Evolutionary conservation across 495 filamentous ascomycete genomes (phyloP), one percentile per base, ranked within the genome.

Genomic region (Evernia prunastri): DNA sequence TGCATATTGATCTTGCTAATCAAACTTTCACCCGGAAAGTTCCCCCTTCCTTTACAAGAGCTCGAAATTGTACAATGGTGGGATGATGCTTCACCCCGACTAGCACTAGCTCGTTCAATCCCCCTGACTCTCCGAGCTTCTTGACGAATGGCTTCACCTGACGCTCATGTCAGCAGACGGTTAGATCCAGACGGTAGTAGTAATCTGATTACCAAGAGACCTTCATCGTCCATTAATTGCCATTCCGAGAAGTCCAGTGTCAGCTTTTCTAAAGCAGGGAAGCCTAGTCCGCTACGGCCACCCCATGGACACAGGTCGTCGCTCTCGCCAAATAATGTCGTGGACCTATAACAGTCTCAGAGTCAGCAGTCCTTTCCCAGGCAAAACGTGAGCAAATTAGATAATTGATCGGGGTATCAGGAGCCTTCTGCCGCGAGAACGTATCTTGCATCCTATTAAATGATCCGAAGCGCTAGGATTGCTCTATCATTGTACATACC

Each of bases 101-200:
- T 23, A 68, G 45, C 25, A 58, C 29, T 6, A 68, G 35, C 18
- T 68, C 66, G 33, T 65, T 63, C 49, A 68, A 42, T 13, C 66
- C 66, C 6, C 58, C 62, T 31, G 51, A 56, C 40, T 64, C 62
- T 36, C 66, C 56, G n/a, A 68, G 51, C 25, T 65, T 64, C 39
- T 68, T 65, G 9, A 68, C 36, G 63, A 68, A 68, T 15, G 66
- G 66, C 39, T 68, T 68, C 25, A 68, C 66, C 66, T 67, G 39
- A 27, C 6, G 23, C 6, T 33, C 9, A 25, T 10, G 15, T 59
- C n/a, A 58, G 62, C 20, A 64, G 42, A 18, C 3, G 35, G 20
- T 3, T 18, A 10, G 20, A 39, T 36, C 17, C 35, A 29, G 37
- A 56, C 8, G 20, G 17, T 17, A 17, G 31, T 7, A 17, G 27